A percentile compares a stretch with the other conserved stretches of the same genome.
These are phyloP conservation scores for Suzukiozyma palmioleophila DNA, from an alignment of 1,139 yeast genomes.

Conservation along the genomic window DNA sequence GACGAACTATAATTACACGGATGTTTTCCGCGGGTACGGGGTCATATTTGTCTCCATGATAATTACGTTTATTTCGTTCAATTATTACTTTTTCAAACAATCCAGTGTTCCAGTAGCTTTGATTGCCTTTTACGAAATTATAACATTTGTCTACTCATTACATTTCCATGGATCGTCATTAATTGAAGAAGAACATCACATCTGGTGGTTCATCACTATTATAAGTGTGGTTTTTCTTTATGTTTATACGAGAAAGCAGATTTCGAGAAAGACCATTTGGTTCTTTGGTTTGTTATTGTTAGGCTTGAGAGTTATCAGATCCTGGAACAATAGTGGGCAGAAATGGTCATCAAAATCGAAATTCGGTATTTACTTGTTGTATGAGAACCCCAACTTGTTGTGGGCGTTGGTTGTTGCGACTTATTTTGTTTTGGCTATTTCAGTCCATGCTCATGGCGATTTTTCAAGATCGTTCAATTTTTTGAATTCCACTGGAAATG, in stretches of 20 bases:
- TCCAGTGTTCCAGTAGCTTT: slow-evolving; percentile 10
- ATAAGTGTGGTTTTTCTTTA: slow-evolving; percentile 16
- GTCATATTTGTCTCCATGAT: slow-evolving; percentile 28
- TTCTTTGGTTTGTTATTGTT: slow-evolving; percentile 28
- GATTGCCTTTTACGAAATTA: slow-evolving; percentile 20
- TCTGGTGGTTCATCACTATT: slow-evolving; percentile 83
- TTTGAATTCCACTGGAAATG: neutral
- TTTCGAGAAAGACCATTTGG: slow-evolving; percentile 3
- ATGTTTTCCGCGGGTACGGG: slow-evolving; percentile 46
- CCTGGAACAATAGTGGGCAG: slow-evolving; percentile 92
- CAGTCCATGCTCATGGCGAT: slow-evolving; percentile 28
- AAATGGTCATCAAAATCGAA: slow-evolving; percentile 51
- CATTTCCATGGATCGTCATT: slow-evolving; percentile 85
- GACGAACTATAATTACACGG: slow-evolving; percentile 61
- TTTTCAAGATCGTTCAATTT: slow-evolving; percentile 8
- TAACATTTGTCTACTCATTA: slow-evolving; percentile 45
- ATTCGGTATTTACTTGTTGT: slow-evolving; percentile 43
- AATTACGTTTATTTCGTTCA: slow-evolving; percentile 15
- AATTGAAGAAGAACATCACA: slow-evolving; percentile 95
- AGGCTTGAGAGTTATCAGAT: slow-evolving; percentile 59
- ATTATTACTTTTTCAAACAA: slow-evolving; percentile 12
- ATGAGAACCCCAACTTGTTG: slow-evolving; percentile 24
- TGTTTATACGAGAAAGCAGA: slow-evolving; percentile 9
- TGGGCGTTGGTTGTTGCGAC: slow-evolving; percentile 51
- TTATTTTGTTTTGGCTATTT: slow-evolving; percentile 21